These are phyloP conservation scores for Camellia oleifera DNA, from an alignment of 179 eudicot species.

Conservation along the genomic window DNA sequence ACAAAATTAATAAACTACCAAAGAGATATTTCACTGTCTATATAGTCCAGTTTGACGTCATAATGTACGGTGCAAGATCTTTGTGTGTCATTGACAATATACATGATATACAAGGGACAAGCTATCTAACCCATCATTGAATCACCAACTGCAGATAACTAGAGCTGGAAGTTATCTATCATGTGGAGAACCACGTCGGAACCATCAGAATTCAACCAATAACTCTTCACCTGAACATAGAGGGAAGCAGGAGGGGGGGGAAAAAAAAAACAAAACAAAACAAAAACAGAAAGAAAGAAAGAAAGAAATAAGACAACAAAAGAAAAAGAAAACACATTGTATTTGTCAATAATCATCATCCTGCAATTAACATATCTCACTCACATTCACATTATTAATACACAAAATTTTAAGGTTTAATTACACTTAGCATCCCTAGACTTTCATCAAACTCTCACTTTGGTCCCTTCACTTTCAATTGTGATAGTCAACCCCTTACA, in stretches of 20 bases:
- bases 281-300: not conserved
- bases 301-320: not conserved
- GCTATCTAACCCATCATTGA: slow-evolving; percentile 11
- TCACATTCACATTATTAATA: no score
- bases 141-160: slow-evolving; percentile 16
- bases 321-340: not conserved
- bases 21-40: not conserved
- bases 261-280: not conserved
- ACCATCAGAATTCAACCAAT: slow-evolving; percentile 91
- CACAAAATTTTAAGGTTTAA: no score
- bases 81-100: not conserved
- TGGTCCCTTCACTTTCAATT: no score
- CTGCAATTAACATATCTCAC: no score
- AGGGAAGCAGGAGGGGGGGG: not conserved
- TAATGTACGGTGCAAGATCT: not conserved
- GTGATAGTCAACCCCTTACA: no score
- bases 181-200: slow-evolving; percentile 85
- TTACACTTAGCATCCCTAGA: no score
- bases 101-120: slow-evolving; percentile 13
- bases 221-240: slow-evolving; percentile 65
- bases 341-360: no score
- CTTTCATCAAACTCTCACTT: no score
- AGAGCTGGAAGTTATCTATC: slow-evolving; percentile 78
- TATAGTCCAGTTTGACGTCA: not conserved
- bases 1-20: slow-evolving; percentile 3